phyloP scores from a whole-genome alignment of 2,329 filamentous ascomycete genomes.

The Cryoendolithus antarcticus region DNA sequence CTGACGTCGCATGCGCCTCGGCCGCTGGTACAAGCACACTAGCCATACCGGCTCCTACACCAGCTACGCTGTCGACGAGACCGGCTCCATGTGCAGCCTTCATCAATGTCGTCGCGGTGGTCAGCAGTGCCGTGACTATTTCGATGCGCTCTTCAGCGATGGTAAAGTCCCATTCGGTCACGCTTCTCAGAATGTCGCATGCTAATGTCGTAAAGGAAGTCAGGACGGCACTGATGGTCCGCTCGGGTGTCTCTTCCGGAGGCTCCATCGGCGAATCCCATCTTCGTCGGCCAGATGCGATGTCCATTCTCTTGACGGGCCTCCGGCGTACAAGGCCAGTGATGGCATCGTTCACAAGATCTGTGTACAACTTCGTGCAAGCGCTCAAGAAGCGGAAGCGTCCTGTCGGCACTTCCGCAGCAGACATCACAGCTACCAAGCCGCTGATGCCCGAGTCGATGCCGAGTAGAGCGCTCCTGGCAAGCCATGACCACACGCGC shows the following conservation, averaged over 20 bases:
- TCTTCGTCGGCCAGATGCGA: conserved; percentile 28
- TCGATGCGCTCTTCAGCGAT: conserved; percentile 54
- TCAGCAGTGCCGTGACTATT: conserved; percentile 56
- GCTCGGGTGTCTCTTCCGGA: conserved; percentile 64
- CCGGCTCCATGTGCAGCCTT: conserved; percentile 52
- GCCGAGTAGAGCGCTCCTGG: conserved; percentile 67
- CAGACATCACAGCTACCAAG: conserved; percentile 67
- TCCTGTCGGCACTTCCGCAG: conserved; percentile 64
- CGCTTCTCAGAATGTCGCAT: conserved; percentile 76
- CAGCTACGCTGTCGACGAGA: conserved; percentile 47
- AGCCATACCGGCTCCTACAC: conserved; percentile 39
- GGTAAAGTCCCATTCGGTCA: conserved; percentile 72
- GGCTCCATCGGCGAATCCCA: conserved; percentile 35
- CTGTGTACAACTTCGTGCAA: conserved; percentile 60
- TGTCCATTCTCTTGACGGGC: conserved; percentile 35
- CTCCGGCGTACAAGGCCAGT: conserved; percentile 56
- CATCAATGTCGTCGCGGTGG: conserved; percentile 59
- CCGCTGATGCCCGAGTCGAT: conserved; percentile 64
- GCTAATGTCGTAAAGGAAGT: conserved; percentile 61
- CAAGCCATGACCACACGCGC: conserved; percentile 80
- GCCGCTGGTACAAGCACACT: conserved; percentile 60
- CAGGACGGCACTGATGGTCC: conserved; percentile 59
- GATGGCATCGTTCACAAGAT: conserved; percentile 64
- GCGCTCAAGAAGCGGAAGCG: conserved; percentile 66
- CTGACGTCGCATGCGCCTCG: conserved; percentile 14